Conservation (phyloP, 371 early-diverging fungal genomes). For the Phascolomyces articulosus region DNA sequence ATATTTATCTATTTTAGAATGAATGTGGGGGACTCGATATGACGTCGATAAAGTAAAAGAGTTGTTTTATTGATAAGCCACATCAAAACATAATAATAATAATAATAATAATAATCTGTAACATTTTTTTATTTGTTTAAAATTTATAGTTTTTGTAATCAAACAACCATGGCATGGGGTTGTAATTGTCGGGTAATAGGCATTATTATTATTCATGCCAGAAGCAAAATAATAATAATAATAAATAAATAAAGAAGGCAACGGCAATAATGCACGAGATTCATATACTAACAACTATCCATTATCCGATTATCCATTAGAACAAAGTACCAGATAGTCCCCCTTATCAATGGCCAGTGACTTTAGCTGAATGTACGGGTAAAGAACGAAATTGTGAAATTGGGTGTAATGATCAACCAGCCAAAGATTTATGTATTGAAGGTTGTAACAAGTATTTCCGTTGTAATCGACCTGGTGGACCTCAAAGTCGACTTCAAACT, state of each 20-base stretch:
- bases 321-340: constrained; percentile 36
- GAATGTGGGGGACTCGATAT: constrained; percentile 14
- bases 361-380: constrained; percentile 36
- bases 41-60: constrained; percentile 14
- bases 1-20: constrained; percentile 6
- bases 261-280: too few relatives aligned
- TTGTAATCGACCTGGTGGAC: constrained; percentile 33
- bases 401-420: constrained; percentile 20
- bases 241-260: too few relatives aligned
- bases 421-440: constrained; percentile 23
- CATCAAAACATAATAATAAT: too few relatives aligned
- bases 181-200: constrained; percentile 39
- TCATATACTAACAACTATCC: too few relatives aligned
- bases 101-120: neutral
- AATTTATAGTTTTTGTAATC: constrained; percentile 19
- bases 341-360: constrained; percentile 43
- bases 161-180: constrained; percentile 46
- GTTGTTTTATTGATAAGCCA: too few relatives aligned
- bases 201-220: constrained; percentile 1
- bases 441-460: constrained; percentile 26
- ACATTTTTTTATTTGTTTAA: neutral
- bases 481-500: constrained; percentile 22
- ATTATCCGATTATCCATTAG: neutral
- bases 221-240: neutral
- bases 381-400: constrained; percentile 22